phyloP scores from a whole-genome alignment of 2,329 filamentous ascomycete genomes.

The Verticillium zaregamsianum region DNA sequence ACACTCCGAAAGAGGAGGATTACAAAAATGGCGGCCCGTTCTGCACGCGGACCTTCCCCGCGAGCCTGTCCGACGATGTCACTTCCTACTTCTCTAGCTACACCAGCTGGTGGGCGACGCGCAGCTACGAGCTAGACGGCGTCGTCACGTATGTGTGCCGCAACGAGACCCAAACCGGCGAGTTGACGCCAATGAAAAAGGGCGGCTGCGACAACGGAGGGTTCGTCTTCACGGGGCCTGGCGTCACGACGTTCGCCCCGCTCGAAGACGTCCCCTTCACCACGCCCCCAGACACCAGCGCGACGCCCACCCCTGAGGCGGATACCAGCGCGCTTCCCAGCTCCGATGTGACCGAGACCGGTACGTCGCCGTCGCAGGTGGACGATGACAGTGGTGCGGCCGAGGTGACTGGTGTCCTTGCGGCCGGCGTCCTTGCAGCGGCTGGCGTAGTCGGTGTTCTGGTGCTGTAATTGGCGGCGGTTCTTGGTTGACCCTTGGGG shows the following conservation, averaged over 20 bases:
- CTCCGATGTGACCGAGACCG: background rate
- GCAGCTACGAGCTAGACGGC: background rate
- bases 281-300: background rate
- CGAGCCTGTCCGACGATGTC: background rate
- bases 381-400: background rate
- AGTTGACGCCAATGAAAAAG: background rate
- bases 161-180: background rate
- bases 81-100: background rate
- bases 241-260: background rate
- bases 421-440: background rate
- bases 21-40: background rate
- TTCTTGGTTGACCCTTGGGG: no score
- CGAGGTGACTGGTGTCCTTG: background rate
- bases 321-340: background rate
- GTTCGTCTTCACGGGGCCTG: background rate
- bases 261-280: background rate
- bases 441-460: background rate
- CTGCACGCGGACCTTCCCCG: background rate
- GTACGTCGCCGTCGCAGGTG: background rate
- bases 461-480: background rate
- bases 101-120: background rate
- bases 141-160: background rate
- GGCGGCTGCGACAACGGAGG: background rate
- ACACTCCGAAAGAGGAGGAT: background rate
- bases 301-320: background rate